Evolutionary conservation across 306 rosid genomes (phyloP).

Genomic region (Fagus sylvatica): DNA sequence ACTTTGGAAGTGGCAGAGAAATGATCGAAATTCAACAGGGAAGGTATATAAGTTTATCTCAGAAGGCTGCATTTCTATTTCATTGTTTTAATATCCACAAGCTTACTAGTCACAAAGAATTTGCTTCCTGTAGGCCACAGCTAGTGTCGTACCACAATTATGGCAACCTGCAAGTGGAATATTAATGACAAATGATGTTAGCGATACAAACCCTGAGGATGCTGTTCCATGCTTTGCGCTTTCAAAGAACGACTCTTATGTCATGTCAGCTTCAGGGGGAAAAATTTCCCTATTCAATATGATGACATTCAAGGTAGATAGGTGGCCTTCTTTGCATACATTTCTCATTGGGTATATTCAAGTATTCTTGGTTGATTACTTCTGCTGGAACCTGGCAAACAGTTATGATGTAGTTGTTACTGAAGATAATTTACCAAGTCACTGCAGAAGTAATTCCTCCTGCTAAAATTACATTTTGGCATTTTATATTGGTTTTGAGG

Average conservation of each 20-base stretch:
- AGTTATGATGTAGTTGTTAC: neutral
- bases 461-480: neutral
- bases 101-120: constrained; percentile 34
- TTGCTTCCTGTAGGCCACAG: constrained; percentile 64
- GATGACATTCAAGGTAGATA: constrained; percentile 99
- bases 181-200: constrained; percentile 92
- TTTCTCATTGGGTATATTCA: constrained; percentile 12
- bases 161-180: constrained; percentile 99
- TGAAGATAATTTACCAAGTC: neutral
- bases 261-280: constrained; percentile 99
- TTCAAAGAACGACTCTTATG: constrained; percentile 95
- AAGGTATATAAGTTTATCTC: constrained; percentile 53
- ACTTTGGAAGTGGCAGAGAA: constrained; percentile 99
- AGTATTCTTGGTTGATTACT: constrained; percentile 8
- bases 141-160: constrained; percentile 70
- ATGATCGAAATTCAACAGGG: constrained; percentile 57
- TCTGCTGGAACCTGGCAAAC: neutral
- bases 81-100: constrained; percentile 22
- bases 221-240: constrained; percentile 97
- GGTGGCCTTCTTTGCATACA: constrained; percentile 16
- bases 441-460: neutral
- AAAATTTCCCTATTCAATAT: constrained; percentile 97
- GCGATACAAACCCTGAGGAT: constrained; percentile 92
- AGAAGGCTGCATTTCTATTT: constrained; percentile 24
- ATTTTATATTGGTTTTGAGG: neutral